Conservation (phyloP, 208 protist genomes). For the Trichomonas tenax region DNA sequence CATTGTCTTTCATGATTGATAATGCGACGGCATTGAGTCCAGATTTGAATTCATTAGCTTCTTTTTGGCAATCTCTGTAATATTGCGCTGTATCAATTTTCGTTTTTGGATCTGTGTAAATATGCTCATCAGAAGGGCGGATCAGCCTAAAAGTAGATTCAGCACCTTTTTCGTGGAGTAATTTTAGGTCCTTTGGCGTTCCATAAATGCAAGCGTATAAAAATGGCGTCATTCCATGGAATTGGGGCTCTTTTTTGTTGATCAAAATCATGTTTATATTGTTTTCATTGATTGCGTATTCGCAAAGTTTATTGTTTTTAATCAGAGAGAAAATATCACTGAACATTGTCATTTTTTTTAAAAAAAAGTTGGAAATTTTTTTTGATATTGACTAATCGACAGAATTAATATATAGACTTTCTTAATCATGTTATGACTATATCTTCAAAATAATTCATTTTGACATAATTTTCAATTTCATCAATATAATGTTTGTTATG, state of each 20-base stretch:
- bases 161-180: neutral
- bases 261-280: neutral
- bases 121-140: neutral
- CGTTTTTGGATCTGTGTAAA: neutral
- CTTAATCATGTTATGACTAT: too few relatives aligned
- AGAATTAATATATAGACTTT: too few relatives aligned
- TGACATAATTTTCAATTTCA: too few relatives aligned
- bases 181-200: neutral
- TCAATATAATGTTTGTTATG: too few relatives aligned
- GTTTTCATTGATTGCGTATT: neutral
- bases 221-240: neutral
- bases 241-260: neutral
- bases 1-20: neutral
- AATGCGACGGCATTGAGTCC: neutral
- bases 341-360: neutral
- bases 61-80: neutral
- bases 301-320: neutral
- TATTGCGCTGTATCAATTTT: neutral
- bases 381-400: too few relatives aligned
- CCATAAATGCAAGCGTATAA: neutral
- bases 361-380: too few relatives aligned
- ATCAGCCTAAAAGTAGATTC: neutral
- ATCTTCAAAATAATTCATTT: too few relatives aligned
- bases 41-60: neutral
- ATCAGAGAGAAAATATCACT: neutral